These are phyloP conservation scores for Leishmania amazonensis DNA, from an alignment of 208 protist species.

Conservation along the genomic window DNA sequence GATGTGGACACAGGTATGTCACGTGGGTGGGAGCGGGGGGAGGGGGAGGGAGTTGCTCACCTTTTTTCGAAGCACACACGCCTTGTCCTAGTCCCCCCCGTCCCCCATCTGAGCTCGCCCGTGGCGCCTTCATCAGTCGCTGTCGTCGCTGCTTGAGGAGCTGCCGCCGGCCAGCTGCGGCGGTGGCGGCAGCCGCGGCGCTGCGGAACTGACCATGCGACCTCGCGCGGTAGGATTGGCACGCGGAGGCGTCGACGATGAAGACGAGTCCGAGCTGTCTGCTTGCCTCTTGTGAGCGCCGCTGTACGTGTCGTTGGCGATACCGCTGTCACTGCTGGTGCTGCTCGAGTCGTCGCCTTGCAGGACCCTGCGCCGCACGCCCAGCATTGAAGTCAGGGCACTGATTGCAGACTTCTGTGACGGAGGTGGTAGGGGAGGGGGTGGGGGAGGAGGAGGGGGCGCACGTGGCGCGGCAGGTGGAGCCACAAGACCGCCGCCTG, in stretches of 20 bases:
- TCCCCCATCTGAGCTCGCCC: not conserved
- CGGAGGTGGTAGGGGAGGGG: slow-evolving; percentile 5
- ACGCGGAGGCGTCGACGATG: not conserved
- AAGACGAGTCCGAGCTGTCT: not conserved
- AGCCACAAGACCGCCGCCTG: not conserved
- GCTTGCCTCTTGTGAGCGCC: not conserved
- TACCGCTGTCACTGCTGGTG: not conserved
- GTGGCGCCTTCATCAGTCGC: slow-evolving; percentile 18
- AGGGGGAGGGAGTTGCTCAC: not conserved
- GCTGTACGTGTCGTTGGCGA: not conserved
- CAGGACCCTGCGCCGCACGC: slow-evolving; percentile 12
- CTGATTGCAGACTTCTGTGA: not conserved
- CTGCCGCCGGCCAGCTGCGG: slow-evolving; percentile 2
- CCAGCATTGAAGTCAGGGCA: slow-evolving; percentile 12
- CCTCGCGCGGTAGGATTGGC: not conserved
- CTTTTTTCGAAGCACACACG: not conserved
- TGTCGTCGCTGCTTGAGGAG: slow-evolving; percentile 8
- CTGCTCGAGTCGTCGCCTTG: slow-evolving; percentile 17
- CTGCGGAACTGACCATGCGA: not conserved
- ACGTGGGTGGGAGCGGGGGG: not conserved
- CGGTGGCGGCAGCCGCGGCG: slow-evolving; percentile 2
- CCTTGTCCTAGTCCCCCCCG: too few species aligned
- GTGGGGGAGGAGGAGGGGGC: slow-evolving; percentile 21
- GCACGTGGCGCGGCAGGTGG: slow-evolving; percentile 4
- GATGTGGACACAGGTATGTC: not conserved